Evolutionary conservation across 805 yeast genomes (phyloP), one percentile per base, ranked within the genome.

Genomic region (Pichia rugopelliculosa): DNA sequence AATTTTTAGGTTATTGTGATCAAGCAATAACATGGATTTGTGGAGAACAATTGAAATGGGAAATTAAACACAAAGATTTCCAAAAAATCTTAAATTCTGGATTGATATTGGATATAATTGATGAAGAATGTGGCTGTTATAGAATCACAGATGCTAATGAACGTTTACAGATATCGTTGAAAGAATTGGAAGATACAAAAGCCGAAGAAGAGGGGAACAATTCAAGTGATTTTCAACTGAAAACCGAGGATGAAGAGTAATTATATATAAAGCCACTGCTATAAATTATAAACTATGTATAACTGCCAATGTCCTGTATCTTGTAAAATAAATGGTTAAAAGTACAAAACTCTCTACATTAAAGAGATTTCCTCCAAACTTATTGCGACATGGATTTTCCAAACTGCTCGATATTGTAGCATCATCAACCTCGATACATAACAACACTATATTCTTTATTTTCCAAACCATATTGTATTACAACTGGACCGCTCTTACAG

Each of bases 1-100:
- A 79, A 18, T 61, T 89, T 17, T 62, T 88, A 22, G 96, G 96
- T 1, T 77, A 74, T 53, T 87, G 96, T 64, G 97, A 90, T 59
- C 89, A 85, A 55, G 87, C 78, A 7, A 88, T 87, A 6, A 76
- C 83, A 24, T 78, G 78, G 60, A 67, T 89, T 1, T 70, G 80
- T 39, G 74, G 76, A 24, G 70, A 71, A 49, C 42, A 56, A 27
- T 64, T 84, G 37, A 72, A 72, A 6, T 83, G 90, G 90, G 66
- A 69, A 5, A 71, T 85, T 39, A 69, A 76, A 1, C 88, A 83
- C 57, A 60, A 69, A n/a, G 72, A 73, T 56, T 74, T 74, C 60
- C 61, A 66, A 6, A 55, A 61, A 36, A 66, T 72, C 6, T 42
- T 64, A 36, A 50, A 67, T 1, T 58, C 65, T 11, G 70, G 64